Percentiles rank a stretch among this genome's conserved stretches.
phyloP scores from a whole-genome alignment of 345 rosid species.

The Gossypium arboreum region DNA sequence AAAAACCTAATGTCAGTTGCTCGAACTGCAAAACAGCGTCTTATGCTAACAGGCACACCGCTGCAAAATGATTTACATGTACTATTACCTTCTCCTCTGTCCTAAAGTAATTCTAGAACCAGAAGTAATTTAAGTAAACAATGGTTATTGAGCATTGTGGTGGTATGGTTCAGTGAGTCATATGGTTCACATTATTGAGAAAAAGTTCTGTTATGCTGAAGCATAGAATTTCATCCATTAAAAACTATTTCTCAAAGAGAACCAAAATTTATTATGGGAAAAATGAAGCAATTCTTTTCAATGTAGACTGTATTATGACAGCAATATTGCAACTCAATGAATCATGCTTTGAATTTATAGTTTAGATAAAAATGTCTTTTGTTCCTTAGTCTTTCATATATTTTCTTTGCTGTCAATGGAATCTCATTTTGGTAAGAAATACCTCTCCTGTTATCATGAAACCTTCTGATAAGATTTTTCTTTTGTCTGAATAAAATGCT shows the following conservation, averaged over 20 bases:
- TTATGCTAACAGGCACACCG: slow-evolving; percentile 95
- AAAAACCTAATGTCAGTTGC: slow-evolving; percentile 90
- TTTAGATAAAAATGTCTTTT: neutral
- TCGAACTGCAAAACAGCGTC: slow-evolving; percentile 85
- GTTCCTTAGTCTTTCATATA: neutral
- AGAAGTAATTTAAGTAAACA: neutral
- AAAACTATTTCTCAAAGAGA: neutral
- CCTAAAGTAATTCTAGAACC: neutral
- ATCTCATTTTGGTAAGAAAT: neutral
- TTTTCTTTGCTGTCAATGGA: neutral
- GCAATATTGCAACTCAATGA: neutral
- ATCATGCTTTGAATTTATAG: neutral
- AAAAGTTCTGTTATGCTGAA: neutral
- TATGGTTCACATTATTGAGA: neutral
- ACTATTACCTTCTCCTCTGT: slow-evolving; percentile 14
- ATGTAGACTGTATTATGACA: neutral
- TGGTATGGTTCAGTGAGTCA: neutral
- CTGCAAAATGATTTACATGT: slow-evolving; percentile 98
- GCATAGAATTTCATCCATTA: neutral
- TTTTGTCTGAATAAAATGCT: neutral
- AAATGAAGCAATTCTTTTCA: neutral
- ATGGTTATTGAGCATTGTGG: neutral
- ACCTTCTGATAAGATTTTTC: neutral
- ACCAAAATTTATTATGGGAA: neutral
- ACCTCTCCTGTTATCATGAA: neutral